phyloP scores from a whole-genome alignment of 257 asterid species.

The Leptodermis oblonga region DNA sequence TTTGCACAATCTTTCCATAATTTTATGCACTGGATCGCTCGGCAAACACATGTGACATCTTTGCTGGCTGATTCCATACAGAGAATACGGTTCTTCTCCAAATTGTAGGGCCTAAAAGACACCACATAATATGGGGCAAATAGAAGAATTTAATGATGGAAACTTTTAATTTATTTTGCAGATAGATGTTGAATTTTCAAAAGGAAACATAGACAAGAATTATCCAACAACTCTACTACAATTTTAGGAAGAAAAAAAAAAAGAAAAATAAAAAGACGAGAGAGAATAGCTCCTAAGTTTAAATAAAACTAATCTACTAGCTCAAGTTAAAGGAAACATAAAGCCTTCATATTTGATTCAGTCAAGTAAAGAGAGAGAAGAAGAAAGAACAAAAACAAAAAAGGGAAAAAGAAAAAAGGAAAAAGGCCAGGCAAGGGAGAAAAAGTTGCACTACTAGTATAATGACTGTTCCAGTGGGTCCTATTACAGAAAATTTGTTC shows the following conservation, averaged over 20 bases:
- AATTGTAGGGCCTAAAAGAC: conserved; percentile 69
- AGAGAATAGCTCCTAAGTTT: not conserved
- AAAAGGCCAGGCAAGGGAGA: too few species aligned
- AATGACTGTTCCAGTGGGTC: not conserved
- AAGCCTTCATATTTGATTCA: not conserved
- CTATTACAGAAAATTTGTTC: too few species aligned
- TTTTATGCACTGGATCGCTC: conserved; percentile 66
- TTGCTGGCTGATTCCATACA: conserved; percentile 47
- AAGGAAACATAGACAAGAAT: not conserved
- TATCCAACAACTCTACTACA: not conserved
- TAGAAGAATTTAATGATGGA: not conserved
- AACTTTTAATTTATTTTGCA: not conserved
- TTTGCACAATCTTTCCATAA: conserved; percentile 74
- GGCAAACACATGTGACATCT: conserved; percentile 92
- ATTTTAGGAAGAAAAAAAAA: too few species aligned
- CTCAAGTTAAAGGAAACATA: not conserved
- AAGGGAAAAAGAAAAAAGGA: too few species aligned
- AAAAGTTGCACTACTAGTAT: not conserved
- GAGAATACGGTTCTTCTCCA: conserved; percentile 71
- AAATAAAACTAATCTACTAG: not conserved
- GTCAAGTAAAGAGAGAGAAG: too few species aligned
- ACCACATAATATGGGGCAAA: conserved; percentile 3
- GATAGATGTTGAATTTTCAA: not conserved
- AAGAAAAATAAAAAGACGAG: too few species aligned
- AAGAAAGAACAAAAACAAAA: not conserved